phyloP scores from a whole-genome alignment of 163 green algal species.

The Scenedesmus sp. region DNA sequence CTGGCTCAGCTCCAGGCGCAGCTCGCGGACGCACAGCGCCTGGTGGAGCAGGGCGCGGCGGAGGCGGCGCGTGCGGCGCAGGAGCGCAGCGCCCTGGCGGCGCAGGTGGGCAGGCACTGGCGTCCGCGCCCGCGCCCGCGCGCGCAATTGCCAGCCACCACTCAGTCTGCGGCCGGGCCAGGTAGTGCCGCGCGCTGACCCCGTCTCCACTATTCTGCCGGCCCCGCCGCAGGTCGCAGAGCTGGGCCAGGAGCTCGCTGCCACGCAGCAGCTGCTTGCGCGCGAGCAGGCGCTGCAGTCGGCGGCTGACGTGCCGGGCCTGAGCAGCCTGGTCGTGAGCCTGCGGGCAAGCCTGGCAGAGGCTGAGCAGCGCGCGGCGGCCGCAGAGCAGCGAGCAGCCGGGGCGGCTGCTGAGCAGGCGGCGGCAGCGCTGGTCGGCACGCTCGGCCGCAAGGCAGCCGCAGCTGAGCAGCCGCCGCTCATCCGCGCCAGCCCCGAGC shows the following conservation, averaged over 20 bases:
- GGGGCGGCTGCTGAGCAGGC: not conserved
- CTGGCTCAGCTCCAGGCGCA: constrained; percentile 8
- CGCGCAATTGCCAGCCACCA: no score
- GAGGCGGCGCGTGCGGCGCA: not conserved
- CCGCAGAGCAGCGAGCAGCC: constrained; percentile 20
- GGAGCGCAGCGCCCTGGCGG: not conserved
- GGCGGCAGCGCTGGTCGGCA: no score
- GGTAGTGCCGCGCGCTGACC: no score
- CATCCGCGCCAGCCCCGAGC: not conserved
- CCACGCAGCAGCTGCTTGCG: constrained; percentile 8
- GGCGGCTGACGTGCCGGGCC: not conserved
- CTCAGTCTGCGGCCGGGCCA: no score
- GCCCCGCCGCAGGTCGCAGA: not conserved
- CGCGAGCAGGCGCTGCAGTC: not conserved
- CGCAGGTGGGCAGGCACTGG: constrained; percentile 31
- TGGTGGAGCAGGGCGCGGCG: not conserved
- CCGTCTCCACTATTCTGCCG: no score
- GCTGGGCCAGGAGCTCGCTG: not conserved
- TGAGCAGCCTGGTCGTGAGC: not conserved
- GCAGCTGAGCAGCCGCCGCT: no score
- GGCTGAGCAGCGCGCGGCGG: not conserved
- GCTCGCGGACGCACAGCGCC: not conserved
- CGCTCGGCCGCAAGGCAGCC: no score
- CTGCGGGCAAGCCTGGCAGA: not conserved
- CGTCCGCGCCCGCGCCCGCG: no score